Evolutionary conservation across 306 rosid genomes (phyloP).

Genomic region (Quercus mongolica): DNA sequence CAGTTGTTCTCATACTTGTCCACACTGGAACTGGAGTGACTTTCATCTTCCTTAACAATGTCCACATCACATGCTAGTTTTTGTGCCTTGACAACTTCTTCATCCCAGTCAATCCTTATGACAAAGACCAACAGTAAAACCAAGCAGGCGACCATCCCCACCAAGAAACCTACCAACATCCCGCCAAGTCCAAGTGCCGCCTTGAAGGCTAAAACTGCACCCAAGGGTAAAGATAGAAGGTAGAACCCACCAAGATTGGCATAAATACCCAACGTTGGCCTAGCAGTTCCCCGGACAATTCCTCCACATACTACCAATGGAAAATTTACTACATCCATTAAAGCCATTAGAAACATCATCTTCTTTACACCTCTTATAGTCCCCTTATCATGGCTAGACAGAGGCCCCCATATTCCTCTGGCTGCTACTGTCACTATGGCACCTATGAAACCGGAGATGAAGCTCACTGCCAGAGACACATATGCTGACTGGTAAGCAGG

Average conservation of each 20-base stretch:
- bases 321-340: constrained; percentile 70
- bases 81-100: constrained; percentile 66
- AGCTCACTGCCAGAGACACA: constrained; percentile 45
- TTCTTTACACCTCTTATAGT: constrained; percentile 60
- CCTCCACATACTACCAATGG: constrained; percentile 81
- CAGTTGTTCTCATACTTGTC: constrained; percentile 5
- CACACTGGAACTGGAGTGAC: constrained; percentile 9
- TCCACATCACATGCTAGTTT: constrained; percentile 24
- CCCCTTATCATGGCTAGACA: constrained; percentile 57
- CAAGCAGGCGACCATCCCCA: constrained; percentile 49
- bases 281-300: constrained; percentile 70
- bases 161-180: constrained; percentile 54
- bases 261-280: constrained; percentile 73
- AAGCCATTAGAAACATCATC: constrained; percentile 70
- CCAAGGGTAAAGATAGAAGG: constrained; percentile 68
- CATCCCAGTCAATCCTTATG: constrained; percentile 52
- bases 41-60: constrained; percentile 12
- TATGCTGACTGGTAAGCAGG: constrained; percentile 51
- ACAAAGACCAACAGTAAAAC: constrained; percentile 44
- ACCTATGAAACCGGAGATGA: constrained; percentile 45
- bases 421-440: constrained; percentile 62
- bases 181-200: constrained; percentile 59
- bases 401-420: constrained; percentile 71
- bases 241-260: constrained; percentile 81
- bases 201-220: constrained; percentile 64